A percentile compares a stretch with the other conserved stretches of the same genome.
Evolutionary conservation across 352 stramenopile species (phyloP).

Genomic region (Pythium myriotylum): DNA sequence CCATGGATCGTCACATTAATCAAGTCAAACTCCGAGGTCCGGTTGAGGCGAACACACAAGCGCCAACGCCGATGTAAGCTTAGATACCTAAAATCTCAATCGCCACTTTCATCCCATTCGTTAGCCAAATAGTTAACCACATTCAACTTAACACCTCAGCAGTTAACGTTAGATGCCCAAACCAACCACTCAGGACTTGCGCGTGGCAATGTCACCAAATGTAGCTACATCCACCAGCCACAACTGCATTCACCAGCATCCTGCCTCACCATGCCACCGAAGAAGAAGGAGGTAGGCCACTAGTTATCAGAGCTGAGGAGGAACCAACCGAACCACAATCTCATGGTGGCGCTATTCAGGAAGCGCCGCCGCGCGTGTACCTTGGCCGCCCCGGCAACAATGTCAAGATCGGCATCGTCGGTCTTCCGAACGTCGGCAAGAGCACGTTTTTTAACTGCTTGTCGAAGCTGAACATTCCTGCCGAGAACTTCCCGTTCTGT

Average conservation of each 20-base stretch:
- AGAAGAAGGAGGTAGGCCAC: conserved; percentile 82
- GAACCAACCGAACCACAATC: no score
- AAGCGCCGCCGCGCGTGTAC: conserved; percentile 61
- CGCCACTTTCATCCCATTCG: neutral
- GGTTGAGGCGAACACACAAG: conserved; percentile 37
- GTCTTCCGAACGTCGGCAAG: conserved; percentile 99
- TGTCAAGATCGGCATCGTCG: conserved; percentile 99
- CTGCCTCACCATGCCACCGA: conserved; percentile 62
- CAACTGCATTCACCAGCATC: conserved; percentile 2
- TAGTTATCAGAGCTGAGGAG: neutral
- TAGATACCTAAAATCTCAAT: neutral
- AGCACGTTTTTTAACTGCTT: conserved; percentile 99
- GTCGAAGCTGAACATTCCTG: conserved; percentile 92
- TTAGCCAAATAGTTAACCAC: conserved; percentile 19
- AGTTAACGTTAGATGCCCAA: conserved; percentile 13
- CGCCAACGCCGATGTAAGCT: conserved; percentile 30
- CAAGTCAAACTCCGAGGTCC: conserved; percentile 54
- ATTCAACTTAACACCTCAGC: conserved; percentile 8
- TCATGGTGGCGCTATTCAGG: conserved; percentile 14
- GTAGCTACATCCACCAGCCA: neutral
- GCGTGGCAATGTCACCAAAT: conserved; percentile 1
- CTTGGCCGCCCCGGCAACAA: conserved; percentile 90
- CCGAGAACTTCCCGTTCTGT: conserved; percentile 96
- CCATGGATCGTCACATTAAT: conserved; percentile 66
- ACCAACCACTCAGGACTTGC: neutral